Conservation (phyloP, 1,139 yeast genomes). For the Wickerhamomyces sp. region DNA sequence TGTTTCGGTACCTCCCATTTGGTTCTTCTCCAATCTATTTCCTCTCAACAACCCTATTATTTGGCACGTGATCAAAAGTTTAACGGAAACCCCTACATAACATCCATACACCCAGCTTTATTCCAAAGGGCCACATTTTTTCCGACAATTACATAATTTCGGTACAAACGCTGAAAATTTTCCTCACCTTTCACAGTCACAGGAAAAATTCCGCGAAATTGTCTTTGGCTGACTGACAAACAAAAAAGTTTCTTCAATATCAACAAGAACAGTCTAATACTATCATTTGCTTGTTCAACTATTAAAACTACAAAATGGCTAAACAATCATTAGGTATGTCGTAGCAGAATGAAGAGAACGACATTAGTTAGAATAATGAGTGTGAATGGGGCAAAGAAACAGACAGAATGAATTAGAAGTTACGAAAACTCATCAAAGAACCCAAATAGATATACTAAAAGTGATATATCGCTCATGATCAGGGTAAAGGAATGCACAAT, state of each 20-base stretch:
- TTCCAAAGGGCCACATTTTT: no score
- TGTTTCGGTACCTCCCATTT: no score
- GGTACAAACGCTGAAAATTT: background rate
- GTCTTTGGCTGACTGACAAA: background rate
- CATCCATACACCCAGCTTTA: no score
- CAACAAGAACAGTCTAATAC: background rate
- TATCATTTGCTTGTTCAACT: background rate
- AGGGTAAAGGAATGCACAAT: no score
- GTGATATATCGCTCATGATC: no score
- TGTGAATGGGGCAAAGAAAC: no score
- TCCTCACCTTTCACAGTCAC: background rate
- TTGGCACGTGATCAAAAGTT: background rate
- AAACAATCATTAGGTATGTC: slow-evolving; percentile 43
- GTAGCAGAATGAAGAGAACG: background rate
- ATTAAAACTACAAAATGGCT: slow-evolving; percentile 32
- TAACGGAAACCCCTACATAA: no score
- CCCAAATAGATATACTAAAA: no score
- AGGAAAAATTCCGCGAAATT: background rate
- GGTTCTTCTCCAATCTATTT: no score
- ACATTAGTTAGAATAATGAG: background rate
- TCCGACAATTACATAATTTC: background rate
- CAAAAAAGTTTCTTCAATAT: background rate
- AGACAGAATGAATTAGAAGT: no score
- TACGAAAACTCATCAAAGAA: no score
- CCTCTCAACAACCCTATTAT: background rate